Evolutionary conservation across 306 rosid species (phyloP).

Genomic region (Quercus engelmannii): DNA sequence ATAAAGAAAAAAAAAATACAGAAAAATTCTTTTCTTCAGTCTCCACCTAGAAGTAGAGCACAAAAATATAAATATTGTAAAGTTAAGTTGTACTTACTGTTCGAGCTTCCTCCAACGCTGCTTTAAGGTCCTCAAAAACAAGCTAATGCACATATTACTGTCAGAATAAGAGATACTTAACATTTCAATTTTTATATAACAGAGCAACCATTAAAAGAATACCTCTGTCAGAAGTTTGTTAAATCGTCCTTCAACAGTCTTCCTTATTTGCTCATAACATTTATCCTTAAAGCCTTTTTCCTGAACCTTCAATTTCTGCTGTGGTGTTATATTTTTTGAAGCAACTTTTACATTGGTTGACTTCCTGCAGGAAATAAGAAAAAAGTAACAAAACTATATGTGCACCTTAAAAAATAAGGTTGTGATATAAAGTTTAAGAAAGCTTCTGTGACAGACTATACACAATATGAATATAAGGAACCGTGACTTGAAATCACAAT

Average conservation of each 20-base stretch:
- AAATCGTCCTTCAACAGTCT: constrained; percentile 86
- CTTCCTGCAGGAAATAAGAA: constrained; percentile 46
- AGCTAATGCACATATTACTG: constrained; percentile 59
- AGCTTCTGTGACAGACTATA: neutral
- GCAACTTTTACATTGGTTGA: constrained; percentile 48
- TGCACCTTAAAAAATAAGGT: constrained; percentile 1
- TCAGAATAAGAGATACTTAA: constrained; percentile 21
- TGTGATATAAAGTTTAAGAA: neutral
- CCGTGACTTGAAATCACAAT: constrained; percentile 10
- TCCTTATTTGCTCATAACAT: constrained; percentile 91
- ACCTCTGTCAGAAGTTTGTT: constrained; percentile 86
- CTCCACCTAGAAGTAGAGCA: neutral
- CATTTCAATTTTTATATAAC: neutral
- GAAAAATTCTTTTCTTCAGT: neutral
- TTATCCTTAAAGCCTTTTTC: constrained; percentile 93
- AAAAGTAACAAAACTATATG: neutral
- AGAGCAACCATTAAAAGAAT: constrained; percentile 6
- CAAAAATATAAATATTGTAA: constrained; percentile 14
- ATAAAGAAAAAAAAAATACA: neutral
- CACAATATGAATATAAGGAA: neutral
- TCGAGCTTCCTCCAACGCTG: constrained; percentile 93
- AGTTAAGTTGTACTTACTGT: constrained; percentile 40
- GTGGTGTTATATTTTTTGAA: constrained; percentile 63
- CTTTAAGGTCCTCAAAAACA: constrained; percentile 83
- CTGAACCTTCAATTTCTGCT: constrained; percentile 73